phyloP scores from a whole-genome alignment of 805 yeast genomes.

The Saccharomycopsis lassenensis region DNA sequence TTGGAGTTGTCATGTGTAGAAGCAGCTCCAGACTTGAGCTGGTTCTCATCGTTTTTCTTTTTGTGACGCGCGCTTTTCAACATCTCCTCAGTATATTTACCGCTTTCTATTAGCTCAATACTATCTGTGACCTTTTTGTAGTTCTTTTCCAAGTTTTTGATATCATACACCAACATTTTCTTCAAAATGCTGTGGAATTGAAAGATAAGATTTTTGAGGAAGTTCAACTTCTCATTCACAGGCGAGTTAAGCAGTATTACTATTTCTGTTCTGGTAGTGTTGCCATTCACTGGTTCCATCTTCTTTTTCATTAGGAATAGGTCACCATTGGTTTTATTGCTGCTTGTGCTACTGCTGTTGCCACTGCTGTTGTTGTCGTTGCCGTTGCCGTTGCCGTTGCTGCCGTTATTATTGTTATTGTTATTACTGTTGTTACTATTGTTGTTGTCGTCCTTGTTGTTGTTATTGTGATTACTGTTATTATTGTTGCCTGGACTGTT shows the following conservation, averaged over 20 bases:
- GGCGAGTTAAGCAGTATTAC: constrained; percentile 13
- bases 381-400: constrained; percentile 8
- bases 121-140: constrained; percentile 10
- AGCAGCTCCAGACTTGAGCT: background rate
- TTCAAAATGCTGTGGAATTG: constrained; percentile 14
- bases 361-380: constrained; percentile 1
- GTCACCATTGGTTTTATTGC: background rate
- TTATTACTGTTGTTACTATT: background rate
- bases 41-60: constrained; percentile 10
- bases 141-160: constrained; percentile 14
- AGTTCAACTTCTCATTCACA: constrained; percentile 8
- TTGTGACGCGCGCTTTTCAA: too few relatives aligned
- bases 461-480: background rate
- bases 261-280: background rate
- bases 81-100: constrained; percentile 16
- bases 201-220: constrained; percentile 14
- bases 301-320: constrained; percentile 1
- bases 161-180: constrained; percentile 16
- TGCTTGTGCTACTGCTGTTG: too few relatives aligned
- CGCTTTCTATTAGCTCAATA: constrained; percentile 13
- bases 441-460: too few relatives aligned
- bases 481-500: background rate
- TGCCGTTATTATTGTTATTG: constrained; percentile 2
- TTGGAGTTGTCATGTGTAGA: background rate
- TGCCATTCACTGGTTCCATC: background rate